A percentile compares a stretch with the other conserved stretches of the same genome.
These are phyloP conservation scores for Pseudogymnoascus sp. DNA, from an alignment of 2,329 filamentous ascomycete genomes.

Conservation along the genomic window DNA sequence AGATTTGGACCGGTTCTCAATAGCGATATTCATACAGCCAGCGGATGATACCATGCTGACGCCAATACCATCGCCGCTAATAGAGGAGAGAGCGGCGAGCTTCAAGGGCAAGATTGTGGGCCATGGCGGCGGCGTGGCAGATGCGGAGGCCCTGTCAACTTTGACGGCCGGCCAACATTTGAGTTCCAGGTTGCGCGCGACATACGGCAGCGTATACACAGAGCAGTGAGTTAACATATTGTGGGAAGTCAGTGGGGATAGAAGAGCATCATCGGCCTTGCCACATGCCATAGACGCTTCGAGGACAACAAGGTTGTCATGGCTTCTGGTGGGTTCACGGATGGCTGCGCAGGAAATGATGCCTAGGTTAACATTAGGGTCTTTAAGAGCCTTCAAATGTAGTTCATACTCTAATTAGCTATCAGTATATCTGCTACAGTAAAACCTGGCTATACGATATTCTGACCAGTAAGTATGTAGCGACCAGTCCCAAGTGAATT, in stretches of 20 bases:
- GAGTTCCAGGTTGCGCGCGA: constrained; percentile 52
- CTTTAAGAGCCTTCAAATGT: too few relatives aligned
- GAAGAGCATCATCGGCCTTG: neutral
- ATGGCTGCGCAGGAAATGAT: too few relatives aligned
- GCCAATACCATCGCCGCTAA: constrained; percentile 53
- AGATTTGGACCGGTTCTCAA: constrained; percentile 48
- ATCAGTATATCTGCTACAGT: too few relatives aligned
- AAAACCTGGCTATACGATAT: too few relatives aligned
- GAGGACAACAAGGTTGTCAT: too few relatives aligned
- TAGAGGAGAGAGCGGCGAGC: constrained; percentile 33
- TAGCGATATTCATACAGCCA: constrained; percentile 64
- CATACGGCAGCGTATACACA: constrained; percentile 50
- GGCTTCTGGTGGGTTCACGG: too few relatives aligned
- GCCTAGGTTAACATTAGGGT: too few relatives aligned
- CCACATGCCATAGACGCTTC: neutral
- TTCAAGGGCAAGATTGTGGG: neutral
- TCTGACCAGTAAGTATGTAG: too few relatives aligned
- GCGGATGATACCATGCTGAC: constrained; percentile 45
- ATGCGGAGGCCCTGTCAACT: constrained; percentile 39
- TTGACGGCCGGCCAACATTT: constrained; percentile 60
- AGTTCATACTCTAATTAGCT: too few relatives aligned
- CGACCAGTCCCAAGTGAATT: too few relatives aligned
- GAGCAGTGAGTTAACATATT: constrained; percentile 24
- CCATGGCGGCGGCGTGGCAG: constrained; percentile 22
- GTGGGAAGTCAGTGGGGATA: neutral